Base-by-base conservation (phyloP, 1,284 basidiomycete species). In the Leccinum pallidistipes region DNA sequence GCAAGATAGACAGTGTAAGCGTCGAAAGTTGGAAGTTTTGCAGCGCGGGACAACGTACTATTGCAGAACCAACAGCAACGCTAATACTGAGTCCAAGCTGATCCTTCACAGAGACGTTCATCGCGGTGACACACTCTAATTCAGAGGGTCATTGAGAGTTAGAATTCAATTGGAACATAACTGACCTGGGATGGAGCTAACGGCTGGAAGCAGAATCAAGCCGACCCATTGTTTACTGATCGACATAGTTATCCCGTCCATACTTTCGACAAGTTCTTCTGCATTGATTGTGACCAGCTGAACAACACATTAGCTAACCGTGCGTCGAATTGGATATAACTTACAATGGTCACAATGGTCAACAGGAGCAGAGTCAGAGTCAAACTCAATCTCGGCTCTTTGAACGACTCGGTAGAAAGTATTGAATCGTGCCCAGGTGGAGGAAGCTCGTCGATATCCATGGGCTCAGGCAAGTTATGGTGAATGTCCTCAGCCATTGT, bases 41-140 rank as follows among this genome's bases (percentile, higher is more conserved):
- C 3, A 32, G 27, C 2, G 7, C 5, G 29, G 8, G 36, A 32
- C 16, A 36, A 79, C 87, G 74, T 71, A 94, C 90, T 64, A 97
- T 94, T 63, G 91, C 93, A 2, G 91, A 93, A n/a, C 93, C 94
- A 40, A 95, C 91, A 7, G 95, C 94, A 57, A 95, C 92, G 57
- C 88, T 86, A 59, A 94, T 79, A 68, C 85, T 85, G 8, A 92
- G 80, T 65, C 86, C 86, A 56, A 93, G 79, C 73, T 91, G 85
- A 76, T 93, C 84, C 77, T 95, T 93, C 65, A 93, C 86, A 0
- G 93, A 93, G 6, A 95, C 92, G 3, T 89, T 91, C 62, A 96
- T 91, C 24, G 93, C 92, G 3, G 94, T 95, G 56, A 89, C 87
- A 71, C 95, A 93, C 73, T 97, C 94, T 80, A 47, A 38, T 62